Evolutionary conservation across 73 alveolate genomes (phyloP), one percentile per base, ranked within the genome.

Genomic region (Symbiodinium pilosum): DNA sequence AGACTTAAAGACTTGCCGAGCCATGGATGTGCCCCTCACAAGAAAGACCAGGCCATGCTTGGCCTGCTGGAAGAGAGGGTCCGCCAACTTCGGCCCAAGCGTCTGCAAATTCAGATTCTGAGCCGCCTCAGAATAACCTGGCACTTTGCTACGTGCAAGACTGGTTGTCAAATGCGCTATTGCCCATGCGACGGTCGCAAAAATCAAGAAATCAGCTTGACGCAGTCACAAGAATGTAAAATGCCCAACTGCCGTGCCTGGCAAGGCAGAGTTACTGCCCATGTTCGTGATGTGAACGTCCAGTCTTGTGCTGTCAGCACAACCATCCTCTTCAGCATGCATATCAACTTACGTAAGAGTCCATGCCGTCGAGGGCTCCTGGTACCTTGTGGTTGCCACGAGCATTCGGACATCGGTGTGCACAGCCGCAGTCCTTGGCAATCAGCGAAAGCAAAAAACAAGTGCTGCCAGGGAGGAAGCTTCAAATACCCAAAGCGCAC

Each of bases 201-300:
- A 16, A 51, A 24, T 16, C 73, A 54, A 6, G 73, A 54, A 26
- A 5, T 24, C 73, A 5, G 28, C 73, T 16, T 12, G 34, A 54
- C 26, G 4, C 73, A 26, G 73, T 26, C 7, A 54, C 73, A 54
- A 24, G 73, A 30, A 54, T 26, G 73, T n/a, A 54, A 24, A 9
- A 54, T 12, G 34, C 24, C 32, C 7, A 8, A 16, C 24, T 16
- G 39, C 0, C 81, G 4, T 3, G 86, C 81, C 73, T 59, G 95
- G 21, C 26, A 89, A 71, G 3, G 64, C 87, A 40, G 36, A 26
- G 95, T 89, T 89, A 47, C 30, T 75, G 12, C 75, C 95, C 95
- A 89, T 89, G 87, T 89, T 89, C 43, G 95, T 89, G 87, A 89
- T 56, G 40, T 89, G 95, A 24, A 89, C 95, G 26, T 59, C 95